A percentile compares a stretch with the other conserved stretches of the same genome.
Conservation (phyloP, 75 land plant genomes). For the Azolla pinnata region DNA sequence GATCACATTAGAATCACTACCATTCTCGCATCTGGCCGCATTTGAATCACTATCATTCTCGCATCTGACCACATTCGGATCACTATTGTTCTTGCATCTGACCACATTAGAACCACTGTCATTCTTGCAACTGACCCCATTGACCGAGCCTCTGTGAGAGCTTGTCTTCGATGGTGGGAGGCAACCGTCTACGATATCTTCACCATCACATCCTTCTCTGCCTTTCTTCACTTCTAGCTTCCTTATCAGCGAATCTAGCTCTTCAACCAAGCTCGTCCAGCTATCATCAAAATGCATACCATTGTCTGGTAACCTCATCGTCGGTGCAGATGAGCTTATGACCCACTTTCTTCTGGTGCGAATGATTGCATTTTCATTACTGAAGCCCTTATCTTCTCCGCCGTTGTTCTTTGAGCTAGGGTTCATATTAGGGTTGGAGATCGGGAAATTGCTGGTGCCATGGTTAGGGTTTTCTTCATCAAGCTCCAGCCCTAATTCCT, state of each 20-base stretch:
- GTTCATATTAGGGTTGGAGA: neutral
- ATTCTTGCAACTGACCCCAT: too few relatives aligned
- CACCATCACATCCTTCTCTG: slow-evolving; percentile 51
- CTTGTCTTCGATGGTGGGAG: too few relatives aligned
- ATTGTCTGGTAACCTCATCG: slow-evolving; percentile 43
- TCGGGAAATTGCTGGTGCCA: slow-evolving; percentile 4
- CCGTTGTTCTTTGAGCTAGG: neutral
- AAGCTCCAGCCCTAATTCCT: slow-evolving; percentile 65
- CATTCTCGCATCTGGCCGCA: too few relatives aligned
- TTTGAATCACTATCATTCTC: too few relatives aligned
- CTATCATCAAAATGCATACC: slow-evolving; percentile 83
- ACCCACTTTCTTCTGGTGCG: slow-evolving; percentile 7
- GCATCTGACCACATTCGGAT: too few relatives aligned
- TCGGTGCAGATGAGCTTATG: slow-evolving; percentile 10
- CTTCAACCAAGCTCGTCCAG: slow-evolving; percentile 68
- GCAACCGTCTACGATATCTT: too few relatives aligned
- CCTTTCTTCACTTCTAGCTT: slow-evolving; percentile 48
- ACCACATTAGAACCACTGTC: too few relatives aligned
- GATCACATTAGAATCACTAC: too few relatives aligned
- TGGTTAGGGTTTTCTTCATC: slow-evolving; percentile 29
- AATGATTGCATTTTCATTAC: neutral
- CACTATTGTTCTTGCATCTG: too few relatives aligned
- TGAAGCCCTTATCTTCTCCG: neutral
- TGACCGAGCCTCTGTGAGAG: too few relatives aligned
- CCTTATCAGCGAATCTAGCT: slow-evolving; percentile 71